Percentiles rank a stretch among this genome's conserved stretches.
Conservation (phyloP, 2,329 filamentous ascomycete genomes). For the Colletotrichum lentis region DNA sequence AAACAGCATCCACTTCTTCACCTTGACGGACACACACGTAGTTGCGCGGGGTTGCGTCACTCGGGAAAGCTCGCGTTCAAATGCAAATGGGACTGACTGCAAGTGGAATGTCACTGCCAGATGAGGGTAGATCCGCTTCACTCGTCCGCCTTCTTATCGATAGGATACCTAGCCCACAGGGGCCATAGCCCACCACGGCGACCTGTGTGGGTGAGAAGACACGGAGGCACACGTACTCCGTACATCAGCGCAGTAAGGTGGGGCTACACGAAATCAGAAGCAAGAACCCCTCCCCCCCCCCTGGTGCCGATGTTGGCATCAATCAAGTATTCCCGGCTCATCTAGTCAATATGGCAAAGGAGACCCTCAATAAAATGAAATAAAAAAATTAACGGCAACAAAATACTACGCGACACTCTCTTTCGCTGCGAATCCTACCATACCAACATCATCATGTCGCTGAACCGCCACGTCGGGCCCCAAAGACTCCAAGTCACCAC, state of each 20-base stretch:
- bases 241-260: neutral
- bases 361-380: no score
- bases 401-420: neutral
- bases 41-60: conserved; percentile 7
- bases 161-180: conserved; percentile 8
- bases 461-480: neutral
- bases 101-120: conserved; percentile 33
- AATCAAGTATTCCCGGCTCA: neutral
- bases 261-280: neutral
- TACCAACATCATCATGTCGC: neutral
- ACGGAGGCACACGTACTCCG: no score
- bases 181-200: conserved; percentile 14
- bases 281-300: conserved; percentile 19
- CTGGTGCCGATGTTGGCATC: conserved; percentile 15
- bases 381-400: no score
- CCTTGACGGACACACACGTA: conserved; percentile 10
- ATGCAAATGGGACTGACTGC: neutral
- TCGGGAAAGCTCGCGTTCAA: conserved; percentile 13
- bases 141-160: conserved; percentile 30
- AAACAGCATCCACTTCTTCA: conserved; percentile 8
- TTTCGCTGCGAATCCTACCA: neutral
- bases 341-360: neutral
- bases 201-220: conserved; percentile 5
- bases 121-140: conserved; percentile 22
- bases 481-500: conserved; percentile 16